Conservation (phyloP, 495 filamentous ascomycete genomes). For the Beverwykella pulmonaria region DNA sequence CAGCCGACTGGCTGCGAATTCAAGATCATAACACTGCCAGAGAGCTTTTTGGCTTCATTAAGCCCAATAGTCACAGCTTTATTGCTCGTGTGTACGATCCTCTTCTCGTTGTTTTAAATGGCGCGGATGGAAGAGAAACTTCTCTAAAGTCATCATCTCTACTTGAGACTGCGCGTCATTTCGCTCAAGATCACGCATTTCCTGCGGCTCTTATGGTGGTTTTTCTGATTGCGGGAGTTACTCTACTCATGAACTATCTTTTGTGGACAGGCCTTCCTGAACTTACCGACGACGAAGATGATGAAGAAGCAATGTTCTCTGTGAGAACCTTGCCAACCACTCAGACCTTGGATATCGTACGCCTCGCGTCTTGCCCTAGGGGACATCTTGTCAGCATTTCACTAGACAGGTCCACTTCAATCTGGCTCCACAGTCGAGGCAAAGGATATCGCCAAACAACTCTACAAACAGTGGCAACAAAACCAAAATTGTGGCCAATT, state of each 20-base stretch:
- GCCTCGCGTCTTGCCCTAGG: constrained; percentile 58
- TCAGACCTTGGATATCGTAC: constrained; percentile 66
- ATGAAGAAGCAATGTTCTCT: constrained; percentile 56
- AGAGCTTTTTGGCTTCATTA: constrained; percentile 69
- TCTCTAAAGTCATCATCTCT: constrained; percentile 47
- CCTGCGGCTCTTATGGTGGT: constrained; percentile 59
- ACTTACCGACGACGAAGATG: constrained; percentile 42
- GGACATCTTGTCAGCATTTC: constrained; percentile 68
- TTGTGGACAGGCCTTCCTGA: constrained; percentile 57
- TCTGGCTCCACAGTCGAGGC: constrained; percentile 53
- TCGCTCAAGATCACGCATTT: constrained; percentile 59
- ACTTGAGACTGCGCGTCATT: constrained; percentile 58
- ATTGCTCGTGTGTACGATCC: constrained; percentile 70
- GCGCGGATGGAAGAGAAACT: constrained; percentile 57
- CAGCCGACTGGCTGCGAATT: constrained; percentile 68
- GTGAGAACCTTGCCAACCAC: constrained; percentile 60
- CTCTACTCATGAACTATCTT: constrained; percentile 67
- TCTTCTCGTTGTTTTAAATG: constrained; percentile 65
- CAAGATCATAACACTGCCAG: constrained; percentile 74
- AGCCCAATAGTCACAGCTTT: constrained; percentile 65
- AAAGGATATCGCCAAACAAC: constrained; percentile 43
- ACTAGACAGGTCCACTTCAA: constrained; percentile 62
- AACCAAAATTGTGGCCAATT: constrained; percentile 59
- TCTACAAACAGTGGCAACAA: constrained; percentile 43
- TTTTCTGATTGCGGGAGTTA: constrained; percentile 58